Base-by-base conservation (phyloP, 78 protist genomes). In the Dictyostelium brefeldianum region DNA sequence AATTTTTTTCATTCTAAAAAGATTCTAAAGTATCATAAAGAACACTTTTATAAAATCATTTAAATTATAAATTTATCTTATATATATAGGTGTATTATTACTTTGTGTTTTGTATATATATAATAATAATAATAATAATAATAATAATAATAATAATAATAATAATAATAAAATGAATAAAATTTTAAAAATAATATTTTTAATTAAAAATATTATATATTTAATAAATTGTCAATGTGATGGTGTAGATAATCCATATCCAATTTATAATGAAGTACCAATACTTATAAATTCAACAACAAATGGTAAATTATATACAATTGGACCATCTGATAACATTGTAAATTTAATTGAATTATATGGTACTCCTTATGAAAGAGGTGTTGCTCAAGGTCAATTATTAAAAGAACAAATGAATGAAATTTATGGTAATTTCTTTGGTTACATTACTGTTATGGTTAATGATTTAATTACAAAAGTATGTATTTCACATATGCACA, bases 331-430 rank as follows among this genome's bases (percentile, higher is more conserved):
- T 7, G 82, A 74, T 48, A 84, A 84, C 27, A 50, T 25, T 46
- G 81, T 84, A 11, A 74, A 84, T 47, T 11, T 84, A 14, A 36
- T 84, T 7, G 69, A 95, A 51, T 47, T 91, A 18, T 85, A 18
- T 51, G 97, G 97, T 41, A 84, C 94, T 12, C 89, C 95, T 10
- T 95, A 95, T 57, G 78, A 91, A 56, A 69, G 59, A 74, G 97
- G 97, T 41, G 83, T 31, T 56, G 97, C 97, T 56, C 97, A 95
- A 31, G 97, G 97, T 80, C 22, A 54, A 43, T n/a, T 95, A 36
- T 17, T 95, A 73, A 83, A 74, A 47, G 1, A 51, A 11, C 85
- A 95, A 53, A 59, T 91, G 25, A 3, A 91, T 14, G 75, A 54
- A 18, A 48, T 91, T 31, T 57, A 70, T 78, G 78, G 64, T 27